A percentile compares a stretch with the other conserved stretches of the same genome.
Evolutionary conservation across 768 basidiomycete species (phyloP).

Genomic region (Trametes cubensis): DNA sequence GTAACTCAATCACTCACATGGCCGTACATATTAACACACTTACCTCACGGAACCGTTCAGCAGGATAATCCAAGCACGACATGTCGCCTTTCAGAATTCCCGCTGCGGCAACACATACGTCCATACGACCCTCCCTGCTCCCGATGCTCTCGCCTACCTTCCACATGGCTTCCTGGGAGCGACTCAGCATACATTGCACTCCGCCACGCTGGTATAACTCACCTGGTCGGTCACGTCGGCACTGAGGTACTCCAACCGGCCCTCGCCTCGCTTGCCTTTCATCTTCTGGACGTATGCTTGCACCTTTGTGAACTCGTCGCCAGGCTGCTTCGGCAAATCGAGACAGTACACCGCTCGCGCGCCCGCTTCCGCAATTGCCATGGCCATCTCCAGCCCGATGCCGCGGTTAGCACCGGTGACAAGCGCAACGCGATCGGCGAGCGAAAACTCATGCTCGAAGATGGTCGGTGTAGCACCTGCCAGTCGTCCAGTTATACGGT

Average conservation of each 20-base stretch:
- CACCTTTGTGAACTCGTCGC: constrained; percentile 59
- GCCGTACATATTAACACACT: not conserved
- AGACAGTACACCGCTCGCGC: constrained; percentile 67
- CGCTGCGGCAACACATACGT: constrained; percentile 77
- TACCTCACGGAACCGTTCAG: constrained; percentile 64
- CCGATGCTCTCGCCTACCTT: constrained; percentile 59
- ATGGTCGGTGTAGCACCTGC: constrained; percentile 28
- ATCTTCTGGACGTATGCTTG: constrained; percentile 42
- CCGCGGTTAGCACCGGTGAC: constrained; percentile 49
- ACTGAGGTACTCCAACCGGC: constrained; percentile 60
- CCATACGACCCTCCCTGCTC: constrained; percentile 68
- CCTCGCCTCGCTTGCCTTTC: constrained; percentile 23
- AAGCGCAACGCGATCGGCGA: constrained; percentile 40
- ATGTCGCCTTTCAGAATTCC: constrained; percentile 60
- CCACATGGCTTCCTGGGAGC: constrained; percentile 44
- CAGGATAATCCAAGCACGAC: constrained; percentile 68
- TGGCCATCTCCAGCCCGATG: constrained; percentile 80
- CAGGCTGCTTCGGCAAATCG: constrained; percentile 59
- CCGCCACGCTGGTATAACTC: constrained; percentile 25
- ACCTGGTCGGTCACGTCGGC: constrained; percentile 69
- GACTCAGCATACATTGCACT: too few species aligned
- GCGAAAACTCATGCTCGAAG: constrained; percentile 33
- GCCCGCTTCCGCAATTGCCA: constrained; percentile 73
- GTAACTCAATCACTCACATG: too few species aligned
- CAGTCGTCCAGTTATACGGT: not conserved